phyloP scores from a whole-genome alignment of 176 grass and related monocot species.

The Secale cereale region DNA sequence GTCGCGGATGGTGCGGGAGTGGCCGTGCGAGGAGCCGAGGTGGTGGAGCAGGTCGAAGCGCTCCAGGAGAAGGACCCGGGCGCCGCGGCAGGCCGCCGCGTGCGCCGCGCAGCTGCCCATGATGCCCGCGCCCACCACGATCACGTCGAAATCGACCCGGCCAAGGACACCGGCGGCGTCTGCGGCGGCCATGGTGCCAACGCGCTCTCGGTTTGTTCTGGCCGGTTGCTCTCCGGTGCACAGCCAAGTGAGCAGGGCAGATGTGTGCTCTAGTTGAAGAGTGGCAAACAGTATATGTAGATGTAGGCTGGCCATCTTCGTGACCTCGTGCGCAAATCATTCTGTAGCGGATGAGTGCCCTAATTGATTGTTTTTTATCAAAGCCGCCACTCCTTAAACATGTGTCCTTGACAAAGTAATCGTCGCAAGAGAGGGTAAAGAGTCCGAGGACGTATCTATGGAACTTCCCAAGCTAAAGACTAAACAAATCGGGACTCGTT shows the following conservation, averaged over 20 bases:
- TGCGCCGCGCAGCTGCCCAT: slow-evolving; percentile 94
- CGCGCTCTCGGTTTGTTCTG: not conserved
- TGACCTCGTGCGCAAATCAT: too few species aligned
- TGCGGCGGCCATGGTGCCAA: not conserved
- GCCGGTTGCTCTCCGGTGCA: not conserved
- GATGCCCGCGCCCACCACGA: slow-evolving; percentile 73
- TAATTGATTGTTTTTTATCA: not conserved
- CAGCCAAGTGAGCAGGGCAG: not conserved
- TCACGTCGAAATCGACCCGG: slow-evolving; percentile 35
- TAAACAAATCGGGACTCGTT: too few species aligned
- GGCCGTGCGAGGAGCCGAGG: slow-evolving; percentile 71
- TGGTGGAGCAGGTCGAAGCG: slow-evolving; percentile 73
- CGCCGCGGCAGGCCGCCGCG: slow-evolving; percentile 38
- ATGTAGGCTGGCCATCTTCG: not conserved
- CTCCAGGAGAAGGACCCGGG: slow-evolving; percentile 52
- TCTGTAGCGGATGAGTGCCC: too few species aligned
- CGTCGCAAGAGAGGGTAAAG: too few species aligned
- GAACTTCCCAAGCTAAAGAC: too few species aligned
- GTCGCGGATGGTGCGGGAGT: slow-evolving; percentile 71
- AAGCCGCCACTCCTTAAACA: not conserved
- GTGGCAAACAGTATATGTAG: not conserved
- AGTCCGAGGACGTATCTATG: too few species aligned
- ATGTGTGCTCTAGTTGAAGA: not conserved
- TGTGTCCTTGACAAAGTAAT: not conserved
- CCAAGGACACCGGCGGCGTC: not conserved